Evolutionary conservation across 306 rosid genomes (phyloP), one percentile per base, ranked within the genome.

Genomic region (Fragaria vesca): DNA sequence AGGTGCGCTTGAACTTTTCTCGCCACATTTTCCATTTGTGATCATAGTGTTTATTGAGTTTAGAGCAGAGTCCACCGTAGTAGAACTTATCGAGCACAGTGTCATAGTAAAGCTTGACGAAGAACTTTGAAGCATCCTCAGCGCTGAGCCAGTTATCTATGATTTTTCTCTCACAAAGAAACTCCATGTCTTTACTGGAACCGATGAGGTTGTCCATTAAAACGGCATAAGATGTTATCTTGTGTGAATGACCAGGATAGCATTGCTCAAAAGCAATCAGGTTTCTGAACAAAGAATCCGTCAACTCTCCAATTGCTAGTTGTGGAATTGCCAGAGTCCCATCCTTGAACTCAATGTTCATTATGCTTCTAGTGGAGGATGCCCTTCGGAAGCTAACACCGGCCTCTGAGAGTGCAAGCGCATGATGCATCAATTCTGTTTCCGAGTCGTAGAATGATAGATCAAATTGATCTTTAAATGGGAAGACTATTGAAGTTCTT

Each of bases 251-350:
- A 15, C 34, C 18, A 6, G 51, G 77, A 17, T 28, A 50, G 24
- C 83, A 74, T 57, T 78, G 83, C 78, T 70, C 60, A 28, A 70
- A 70, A 40, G 43, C 74, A 30, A 70, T 69, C 12, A 69, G 42
- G 40, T 69, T 82, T 70, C 76, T 11, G 4, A 82, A 50, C 3
- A 61, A 5, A 0, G 80, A 7, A 2, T 83, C 77, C 0, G 77
- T 78, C 8, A 43, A 55, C 54, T 83, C 77, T 0, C 80, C 70
- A 13, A 83, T 78, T 16, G 36, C 8, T 6, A 74, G 30, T 0
- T 55, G 63, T 5, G 76, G 76, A 30, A 82, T 77, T 15, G 6
- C 5, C 3, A 78, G 1, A 9, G 40, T 40, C 15, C 86, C 83
- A 0, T 47, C 3, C 0, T 11, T 5, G 18, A 69, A 83, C 2